Evolutionary conservation across 2,329 filamentous ascomycete species (phyloP), one percentile per base, ranked within the genome.

Genomic region (Fusarium buxicola): DNA sequence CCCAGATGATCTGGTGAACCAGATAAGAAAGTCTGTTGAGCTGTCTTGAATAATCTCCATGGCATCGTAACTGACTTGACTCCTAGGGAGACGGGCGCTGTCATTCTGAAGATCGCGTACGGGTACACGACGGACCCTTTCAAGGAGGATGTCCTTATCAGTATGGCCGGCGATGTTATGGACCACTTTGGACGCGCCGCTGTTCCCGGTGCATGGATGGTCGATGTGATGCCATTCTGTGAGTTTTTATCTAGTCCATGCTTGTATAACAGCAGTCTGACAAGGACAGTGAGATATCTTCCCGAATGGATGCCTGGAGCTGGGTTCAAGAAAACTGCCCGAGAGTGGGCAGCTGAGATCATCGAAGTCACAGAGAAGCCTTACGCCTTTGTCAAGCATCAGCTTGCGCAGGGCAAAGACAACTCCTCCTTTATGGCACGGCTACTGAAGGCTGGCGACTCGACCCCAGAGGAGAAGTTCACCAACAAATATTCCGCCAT

Each of bases 1-100:
- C 0, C 81, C 79, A 0, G 64, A 76, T 3, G 61, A 73, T 0
- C 57, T 82, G 12, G 32, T 76, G 1, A 55, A 77, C 5, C 80
- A 84, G 41, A 74, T 84, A 8, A 72, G 74, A 52, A 81, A 71
- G 78, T 79, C 55, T 49, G 74, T 72, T 21, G 10, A 5, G 8
- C 21, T 21, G 12, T 3, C 5, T 15, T 3, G 3, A 8, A 9
- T 5, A 7, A n/a, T 12, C 10, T 7, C 5, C 6, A 13, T 6
- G 4, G 2, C 25, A 8, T 11, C 13, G 13, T 27, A 8, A 24
- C 53, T 58, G n/a, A 61, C 30, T 12, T 10, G 9, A 12, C 11
- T 7, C 3, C 1, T 8, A 69, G 67, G 34, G 62, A 68, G 39
- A 47, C 62, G 0, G 67, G 64, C 1, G 40, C 59, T 0, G 45